Conservation (phyloP, 306 rosid genomes). For the Quercus engelmannii region DNA sequence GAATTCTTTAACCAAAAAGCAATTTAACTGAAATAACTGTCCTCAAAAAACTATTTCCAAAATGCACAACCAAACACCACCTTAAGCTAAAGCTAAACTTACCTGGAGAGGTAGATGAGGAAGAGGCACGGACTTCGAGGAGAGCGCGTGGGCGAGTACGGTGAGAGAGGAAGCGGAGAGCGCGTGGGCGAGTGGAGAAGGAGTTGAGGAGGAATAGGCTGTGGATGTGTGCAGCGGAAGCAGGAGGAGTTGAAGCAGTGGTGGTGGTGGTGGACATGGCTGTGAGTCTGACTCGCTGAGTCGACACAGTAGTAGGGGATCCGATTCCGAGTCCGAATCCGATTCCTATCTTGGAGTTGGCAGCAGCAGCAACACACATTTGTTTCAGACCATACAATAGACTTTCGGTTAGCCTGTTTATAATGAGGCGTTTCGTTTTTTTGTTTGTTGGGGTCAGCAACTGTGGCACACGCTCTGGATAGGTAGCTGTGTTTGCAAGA, state of each 20-base stretch:
- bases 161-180: slow-evolving; percentile 26
- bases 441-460: neutral
- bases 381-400: slow-evolving; percentile 73
- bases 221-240: slow-evolving; percentile 21
- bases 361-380: slow-evolving; percentile 25
- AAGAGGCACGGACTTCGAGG: slow-evolving; percentile 52
- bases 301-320: slow-evolving; percentile 32
- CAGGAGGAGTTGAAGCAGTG: slow-evolving; percentile 27
- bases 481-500: neutral
- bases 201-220: slow-evolving; percentile 38
- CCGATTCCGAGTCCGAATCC: neutral
- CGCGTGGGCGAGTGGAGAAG: slow-evolving; percentile 33
- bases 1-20: too few relatives aligned
- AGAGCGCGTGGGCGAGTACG: slow-evolving; percentile 29
- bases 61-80: too few relatives aligned
- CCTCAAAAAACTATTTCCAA: too few relatives aligned
- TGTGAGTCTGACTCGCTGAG: slow-evolving; percentile 48
- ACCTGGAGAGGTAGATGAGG: slow-evolving; percentile 57
- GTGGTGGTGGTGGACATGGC: slow-evolving; percentile 28
- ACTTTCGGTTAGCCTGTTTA: neutral
- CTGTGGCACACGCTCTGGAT: neutral
- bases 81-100: neutral
- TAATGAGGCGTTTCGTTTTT: neutral
- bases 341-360: slow-evolving; percentile 59
- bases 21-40: too few relatives aligned